Base-by-base conservation (phyloP, 1,284 basidiomycete genomes). In the Cryptococcus hybrid region DNA sequence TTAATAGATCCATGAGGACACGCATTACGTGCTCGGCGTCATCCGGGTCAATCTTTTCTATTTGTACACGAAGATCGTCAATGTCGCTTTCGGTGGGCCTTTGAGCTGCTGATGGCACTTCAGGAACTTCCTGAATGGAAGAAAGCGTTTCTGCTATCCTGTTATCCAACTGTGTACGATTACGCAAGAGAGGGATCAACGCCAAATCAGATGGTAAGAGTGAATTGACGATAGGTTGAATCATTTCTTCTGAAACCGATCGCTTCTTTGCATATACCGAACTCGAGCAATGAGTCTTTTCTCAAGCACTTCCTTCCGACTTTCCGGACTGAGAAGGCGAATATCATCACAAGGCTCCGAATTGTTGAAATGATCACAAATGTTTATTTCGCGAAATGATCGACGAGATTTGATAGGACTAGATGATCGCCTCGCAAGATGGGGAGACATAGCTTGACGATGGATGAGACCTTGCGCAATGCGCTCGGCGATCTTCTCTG, bases 401-500 rank as follows among this genome's bases (percentile, higher is more conserved):
- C 7, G 7, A 3, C 2, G 34, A 5, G 7, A 8, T 13, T 9
- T 6, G 18, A 30, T 47, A 13, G 46, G 34, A 30, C 34, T 35
- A 5, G 45, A 47, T 12, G 8, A 24, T 24, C 15, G 30, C 18
- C 46, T 12, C 7, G 7, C 18, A 42, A 42, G 61, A 64, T 1
- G 60, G 57, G 5, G 37, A 47, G 12, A 54, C 44, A 35, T 51
- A 38, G 62, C 63, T 36, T 11, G 9, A 36, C n/a, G 24, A 46
- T 40, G 12, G 5, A 12, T 5, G 36, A 11, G 39, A 8, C 53
- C 54, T 5, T 44, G 36, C 5, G 56, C 60, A 13, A 40, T 44
- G 3, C 62, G 48, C 47, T 68, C 68, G 11, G 62, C 67, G n/a
- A 68, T 54, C 54, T 72, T 72, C 30, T 72, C 70, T 3, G 67